Evolutionary conservation across 1,284 basidiomycete species (phyloP).

Genomic region (Microbotryomycetes sp.): DNA sequence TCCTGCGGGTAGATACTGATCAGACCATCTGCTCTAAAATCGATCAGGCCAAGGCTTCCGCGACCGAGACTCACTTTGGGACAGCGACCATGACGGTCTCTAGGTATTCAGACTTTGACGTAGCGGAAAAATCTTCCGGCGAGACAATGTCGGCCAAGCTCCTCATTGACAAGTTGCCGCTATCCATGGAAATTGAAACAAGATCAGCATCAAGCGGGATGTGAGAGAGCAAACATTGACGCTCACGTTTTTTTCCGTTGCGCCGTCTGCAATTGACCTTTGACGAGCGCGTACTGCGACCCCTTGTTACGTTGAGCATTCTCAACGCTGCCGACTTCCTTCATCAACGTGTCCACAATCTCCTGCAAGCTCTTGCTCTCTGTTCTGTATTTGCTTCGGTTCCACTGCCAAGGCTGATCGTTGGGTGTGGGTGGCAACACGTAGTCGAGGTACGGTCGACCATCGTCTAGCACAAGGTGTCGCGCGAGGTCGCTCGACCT

Average conservation of each 20-base stretch:
- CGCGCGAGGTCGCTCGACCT: constrained; percentile 39
- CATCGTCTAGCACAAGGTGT: constrained; percentile 42
- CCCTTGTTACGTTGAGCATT: constrained; percentile 59
- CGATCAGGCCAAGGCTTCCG: background rate
- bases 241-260: constrained; percentile 87
- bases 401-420: constrained; percentile 29
- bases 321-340: constrained; percentile 37
- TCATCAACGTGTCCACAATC: constrained; percentile 31
- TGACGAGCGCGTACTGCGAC: constrained; percentile 86
- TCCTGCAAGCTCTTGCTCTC: constrained; percentile 26
- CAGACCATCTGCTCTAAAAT: background rate
- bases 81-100: constrained; percentile 91
- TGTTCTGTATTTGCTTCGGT: constrained; percentile 33
- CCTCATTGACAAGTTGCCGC: constrained; percentile 86
- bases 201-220: constrained; percentile 3
- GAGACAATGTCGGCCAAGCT: constrained; percentile 80
- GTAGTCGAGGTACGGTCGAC: constrained; percentile 31
- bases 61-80: constrained; percentile 61
- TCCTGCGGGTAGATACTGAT: constrained; percentile 48
- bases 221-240: background rate
- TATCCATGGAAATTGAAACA: constrained; percentile 40
- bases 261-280: constrained; percentile 85
- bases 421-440: constrained; percentile 12
- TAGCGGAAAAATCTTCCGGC: constrained; percentile 68
- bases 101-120: constrained; percentile 76